Percentiles rank a stretch among this genome's conserved stretches.
Evolutionary conservation across 257 asterid genomes (phyloP).

Genomic region (Nicotiana benthamiana): DNA sequence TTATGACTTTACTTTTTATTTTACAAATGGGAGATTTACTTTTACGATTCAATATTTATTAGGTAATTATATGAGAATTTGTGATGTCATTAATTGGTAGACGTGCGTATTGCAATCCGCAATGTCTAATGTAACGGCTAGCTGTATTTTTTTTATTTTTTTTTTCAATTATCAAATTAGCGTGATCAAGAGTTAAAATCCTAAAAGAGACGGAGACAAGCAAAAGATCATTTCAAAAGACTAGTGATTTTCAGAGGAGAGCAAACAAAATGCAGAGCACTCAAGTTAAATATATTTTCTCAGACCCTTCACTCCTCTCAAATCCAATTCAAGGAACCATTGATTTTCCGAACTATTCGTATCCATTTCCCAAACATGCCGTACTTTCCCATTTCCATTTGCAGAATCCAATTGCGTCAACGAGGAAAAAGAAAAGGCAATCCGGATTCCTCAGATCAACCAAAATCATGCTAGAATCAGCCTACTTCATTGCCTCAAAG

Average conservation of each 20-base stretch:
- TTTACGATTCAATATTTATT: too few relatives aligned
- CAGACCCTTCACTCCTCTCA: not conserved
- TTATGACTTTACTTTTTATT: too few relatives aligned
- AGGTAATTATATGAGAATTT: too few relatives aligned
- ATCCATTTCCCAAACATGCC: not conserved
- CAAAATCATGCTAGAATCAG: constrained; percentile 46
- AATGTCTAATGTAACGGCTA: too few relatives aligned
- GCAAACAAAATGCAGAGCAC: constrained; percentile 1
- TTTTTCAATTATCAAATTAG: too few relatives aligned
- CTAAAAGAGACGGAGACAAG: too few relatives aligned
- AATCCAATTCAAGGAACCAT: not conserved
- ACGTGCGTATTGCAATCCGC: too few relatives aligned
- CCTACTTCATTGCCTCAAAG: constrained; percentile 53
- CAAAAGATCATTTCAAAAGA: too few relatives aligned
- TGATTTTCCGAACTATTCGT: not conserved
- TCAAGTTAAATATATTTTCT: constrained; percentile 1
- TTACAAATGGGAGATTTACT: too few relatives aligned
- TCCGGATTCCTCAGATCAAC: constrained; percentile 35
- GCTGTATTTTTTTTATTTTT: too few relatives aligned
- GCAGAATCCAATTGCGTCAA: constrained; percentile 20
- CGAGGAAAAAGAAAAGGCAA: constrained; percentile 27
- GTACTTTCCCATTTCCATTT: constrained; percentile 5
- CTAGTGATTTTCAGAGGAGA: not conserved
- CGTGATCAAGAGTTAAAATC: too few relatives aligned
- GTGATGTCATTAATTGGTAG: too few relatives aligned